These are phyloP conservation scores for Venturia aucupariae DNA, from an alignment of 2,329 filamentous ascomycete species.

Conservation along the genomic window DNA sequence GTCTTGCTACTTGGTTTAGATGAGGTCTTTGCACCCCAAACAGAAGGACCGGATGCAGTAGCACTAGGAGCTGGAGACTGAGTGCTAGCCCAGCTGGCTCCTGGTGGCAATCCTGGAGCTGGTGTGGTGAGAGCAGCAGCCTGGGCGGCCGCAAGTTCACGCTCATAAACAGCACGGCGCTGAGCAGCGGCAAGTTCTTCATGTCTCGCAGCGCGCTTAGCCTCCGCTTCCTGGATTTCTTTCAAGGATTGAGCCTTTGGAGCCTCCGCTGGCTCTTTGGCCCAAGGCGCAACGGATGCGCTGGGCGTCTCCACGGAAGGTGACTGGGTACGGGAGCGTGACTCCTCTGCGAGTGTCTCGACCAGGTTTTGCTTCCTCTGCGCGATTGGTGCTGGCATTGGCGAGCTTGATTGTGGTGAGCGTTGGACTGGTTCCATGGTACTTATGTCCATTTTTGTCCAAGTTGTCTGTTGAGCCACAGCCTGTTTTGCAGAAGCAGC, in stretches of 20 bases:
- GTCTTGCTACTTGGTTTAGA: constrained; percentile 59
- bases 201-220: constrained; percentile 80
- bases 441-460: constrained; percentile 52
- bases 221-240: constrained; percentile 94
- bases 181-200: constrained; percentile 73
- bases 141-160: constrained; percentile 52
- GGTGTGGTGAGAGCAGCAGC: constrained; percentile 51
- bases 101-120: constrained; percentile 74
- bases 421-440: constrained; percentile 58
- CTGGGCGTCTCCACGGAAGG: constrained; percentile 55
- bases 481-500: constrained; percentile 54
- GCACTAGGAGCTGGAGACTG: constrained; percentile 50
- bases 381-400: constrained; percentile 78
- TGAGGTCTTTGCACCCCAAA: constrained; percentile 25
- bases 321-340: constrained; percentile 68
- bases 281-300: constrained; percentile 85
- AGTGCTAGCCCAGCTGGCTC: constrained; percentile 77
- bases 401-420: constrained; percentile 65
- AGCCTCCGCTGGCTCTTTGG: constrained; percentile 64
- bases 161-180: constrained; percentile 69
- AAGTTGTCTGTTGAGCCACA: constrained; percentile 44
- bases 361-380: constrained; percentile 81
- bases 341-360: constrained; percentile 56
- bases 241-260: constrained; percentile 85
- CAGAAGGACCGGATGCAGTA: constrained; percentile 4